Percentiles rank a stretch among this genome's conserved stretches.
Evolutionary conservation across 805 yeast species (phyloP).

Genomic region (Clavispora fructus): DNA sequence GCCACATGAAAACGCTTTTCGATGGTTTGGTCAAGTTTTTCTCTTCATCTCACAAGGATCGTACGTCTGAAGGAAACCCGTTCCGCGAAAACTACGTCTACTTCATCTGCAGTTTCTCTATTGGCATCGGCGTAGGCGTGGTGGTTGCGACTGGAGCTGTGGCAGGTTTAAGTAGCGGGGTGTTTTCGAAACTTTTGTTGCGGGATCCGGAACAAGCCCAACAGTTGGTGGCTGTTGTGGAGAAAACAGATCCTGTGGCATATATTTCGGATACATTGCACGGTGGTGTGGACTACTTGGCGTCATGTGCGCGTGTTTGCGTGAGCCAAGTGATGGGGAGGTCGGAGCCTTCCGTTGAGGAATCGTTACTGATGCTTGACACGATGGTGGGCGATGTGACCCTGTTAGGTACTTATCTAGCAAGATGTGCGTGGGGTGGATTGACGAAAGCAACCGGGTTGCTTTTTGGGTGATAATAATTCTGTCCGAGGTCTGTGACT

Average conservation of each 20-base stretch:
- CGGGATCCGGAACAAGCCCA: neutral
- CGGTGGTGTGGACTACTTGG: neutral
- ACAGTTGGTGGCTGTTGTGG: neutral
- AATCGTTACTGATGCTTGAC: neutral
- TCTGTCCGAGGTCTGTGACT: neutral
- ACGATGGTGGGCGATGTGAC: neutral
- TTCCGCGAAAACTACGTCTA: conserved; percentile 7
- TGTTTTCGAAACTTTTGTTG: neutral
- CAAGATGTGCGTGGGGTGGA: neutral
- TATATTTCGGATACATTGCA: neutral
- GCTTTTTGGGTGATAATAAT: neutral
- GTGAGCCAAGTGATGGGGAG: neutral
- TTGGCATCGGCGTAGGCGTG: conserved; percentile 35
- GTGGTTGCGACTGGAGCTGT: conserved; percentile 1
- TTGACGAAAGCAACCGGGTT: neutral
- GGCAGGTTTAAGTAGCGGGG: neutral
- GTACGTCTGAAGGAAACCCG: neutral
- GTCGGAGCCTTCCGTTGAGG: neutral
- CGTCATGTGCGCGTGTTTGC: neutral
- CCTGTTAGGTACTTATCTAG: neutral
- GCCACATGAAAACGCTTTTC: conserved; percentile 15
- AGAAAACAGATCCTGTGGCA: neutral
- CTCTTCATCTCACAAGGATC: neutral
- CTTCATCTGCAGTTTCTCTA: conserved; percentile 28
- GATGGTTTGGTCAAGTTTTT: conserved; percentile 8